Evolutionary conservation across 805 yeast genomes (phyloP), one percentile per base, ranked within the genome.

Genomic region (Wickerhamomyces bovis): DNA sequence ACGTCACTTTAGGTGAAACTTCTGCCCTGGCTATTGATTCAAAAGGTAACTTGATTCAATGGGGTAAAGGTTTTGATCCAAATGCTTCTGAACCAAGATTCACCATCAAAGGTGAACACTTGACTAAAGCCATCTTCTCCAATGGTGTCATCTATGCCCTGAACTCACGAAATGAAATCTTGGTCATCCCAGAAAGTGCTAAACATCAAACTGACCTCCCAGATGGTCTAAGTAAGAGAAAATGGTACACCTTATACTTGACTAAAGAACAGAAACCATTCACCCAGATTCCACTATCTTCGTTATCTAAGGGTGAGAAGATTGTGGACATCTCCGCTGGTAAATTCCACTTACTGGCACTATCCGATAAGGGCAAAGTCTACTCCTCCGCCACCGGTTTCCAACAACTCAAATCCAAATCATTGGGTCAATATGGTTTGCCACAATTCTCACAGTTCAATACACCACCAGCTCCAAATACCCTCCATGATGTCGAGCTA

Each of bases 351-450:
- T 56, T 90, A 10, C 72, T 86, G n/a, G 60, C 85, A 4, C 61
- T 85, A 35, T 73, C 88, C 0, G 67, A 72, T 36, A 58, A 71
- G 11, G 89, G 90, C 1, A 71, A 78, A 30, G 81, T 86, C 0
- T 83, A 73, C 53, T 70, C 86, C 1, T 70, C 80, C 11, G 75
- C 86, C 15, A 80, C 95, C 0, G 85, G 85, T 1, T 50, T 64
- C 3, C 53, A 58, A 13, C 53, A 47, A 4, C 40, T 53, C 3
- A 18, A 16, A 1, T 44, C 44, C 6, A 73, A 73, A 41, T 67
- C 76, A 21, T 69, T 73, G 22, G 98, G 98, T 4, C 97, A 94
- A 66, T 87, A 77, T 65, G 98, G 97, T 18, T 63, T 88, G 15
- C 94, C 96, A 1, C 65, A 69, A 13, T 77, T 71, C 52, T 79